Evolutionary conservation across 2,329 filamentous ascomycete species (phyloP).

Genomic region (Ilyonectria mors-panacis): DNA sequence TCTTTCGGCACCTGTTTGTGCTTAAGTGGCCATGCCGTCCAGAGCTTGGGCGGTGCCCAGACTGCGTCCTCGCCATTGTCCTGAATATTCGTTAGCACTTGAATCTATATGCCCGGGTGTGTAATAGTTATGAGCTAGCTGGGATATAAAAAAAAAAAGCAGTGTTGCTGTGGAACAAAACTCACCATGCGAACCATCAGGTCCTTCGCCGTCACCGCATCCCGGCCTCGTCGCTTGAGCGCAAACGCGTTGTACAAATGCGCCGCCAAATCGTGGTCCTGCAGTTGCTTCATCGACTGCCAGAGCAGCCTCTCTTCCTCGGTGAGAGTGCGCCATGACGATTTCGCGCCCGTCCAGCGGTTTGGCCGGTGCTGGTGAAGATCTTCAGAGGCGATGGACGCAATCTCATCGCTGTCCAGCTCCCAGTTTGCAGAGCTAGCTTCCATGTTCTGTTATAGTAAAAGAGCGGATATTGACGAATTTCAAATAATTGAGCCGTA

Average conservation of each 20-base stretch:
- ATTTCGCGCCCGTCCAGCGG: slow-evolving; percentile 76
- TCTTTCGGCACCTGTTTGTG: slow-evolving; percentile 72
- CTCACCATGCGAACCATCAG: slow-evolving; percentile 51
- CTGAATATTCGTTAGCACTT: slow-evolving; percentile 33
- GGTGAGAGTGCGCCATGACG: slow-evolving; percentile 77
- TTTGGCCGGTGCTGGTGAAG: slow-evolving; percentile 73
- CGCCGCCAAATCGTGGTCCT: slow-evolving; percentile 76
- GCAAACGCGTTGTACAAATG: slow-evolving; percentile 87
- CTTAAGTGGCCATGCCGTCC: slow-evolving; percentile 90
- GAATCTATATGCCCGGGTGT: not conserved
- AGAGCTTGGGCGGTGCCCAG: slow-evolving; percentile 71
- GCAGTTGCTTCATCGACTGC: slow-evolving; percentile 73
- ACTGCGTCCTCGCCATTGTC: slow-evolving; percentile 49
- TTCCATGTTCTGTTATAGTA: slow-evolving; percentile 36
- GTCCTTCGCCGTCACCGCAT: slow-evolving; percentile 46
- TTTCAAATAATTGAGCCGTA: too few species aligned
- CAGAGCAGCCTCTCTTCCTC: slow-evolving; percentile 74
- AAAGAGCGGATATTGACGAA: not conserved
- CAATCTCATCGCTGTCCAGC: slow-evolving; percentile 62
- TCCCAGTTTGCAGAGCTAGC: slow-evolving; percentile 54
- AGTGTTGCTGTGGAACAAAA: not conserved
- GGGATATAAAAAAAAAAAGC: not conserved
- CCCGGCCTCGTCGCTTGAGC: slow-evolving; percentile 65
- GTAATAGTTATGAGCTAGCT: not conserved
- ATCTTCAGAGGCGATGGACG: slow-evolving; percentile 63